Percentiles rank a stretch among this genome's conserved stretches.
phyloP scores from a whole-genome alignment of 805 yeast genomes.

The Monosporozyma aerobia region DNA sequence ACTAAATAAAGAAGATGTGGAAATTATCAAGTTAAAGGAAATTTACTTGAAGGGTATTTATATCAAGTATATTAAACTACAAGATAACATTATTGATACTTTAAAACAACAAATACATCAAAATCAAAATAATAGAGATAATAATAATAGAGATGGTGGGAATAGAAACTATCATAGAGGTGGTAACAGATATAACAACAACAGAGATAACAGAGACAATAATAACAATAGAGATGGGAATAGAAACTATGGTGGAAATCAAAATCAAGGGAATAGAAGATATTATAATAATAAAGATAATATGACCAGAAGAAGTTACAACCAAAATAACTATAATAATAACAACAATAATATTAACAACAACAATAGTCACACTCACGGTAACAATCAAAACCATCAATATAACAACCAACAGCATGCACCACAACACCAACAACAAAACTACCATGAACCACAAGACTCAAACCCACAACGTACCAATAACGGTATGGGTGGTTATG shows the following conservation, averaged over 20 bases:
- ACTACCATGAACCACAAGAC: conserved; percentile 7
- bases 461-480: conserved; percentile 4
- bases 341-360: conserved; percentile 16
- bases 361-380: conserved; percentile 9
- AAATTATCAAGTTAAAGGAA: conserved; percentile 57
- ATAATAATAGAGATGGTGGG: conserved; percentile 21
- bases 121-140: conserved; percentile 33
- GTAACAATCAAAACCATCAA: conserved; percentile 22
- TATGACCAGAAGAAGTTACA: conserved; percentile 5
- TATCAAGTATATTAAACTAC: conserved; percentile 67
- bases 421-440: conserved; percentile 6
- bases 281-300: conserved; percentile 5
- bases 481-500: conserved; percentile 28
- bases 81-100: conserved; percentile 66
- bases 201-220: conserved; percentile 25
- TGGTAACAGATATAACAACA: conserved; percentile 11
- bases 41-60: conserved; percentile 80
- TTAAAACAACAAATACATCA: conserved; percentile 57
- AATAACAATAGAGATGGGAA: conserved; percentile 26
- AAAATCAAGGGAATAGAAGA: conserved; percentile 7
- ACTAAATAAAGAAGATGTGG: conserved; percentile 1
- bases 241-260: conserved; percentile 15
- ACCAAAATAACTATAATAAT: conserved; percentile 6
- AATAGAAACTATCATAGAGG: conserved; percentile 28
- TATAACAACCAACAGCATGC: conserved; percentile 5